Evolutionary conservation across 1,284 basidiomycete genomes (phyloP).

Genomic region (Sanghuangporus baumii): DNA sequence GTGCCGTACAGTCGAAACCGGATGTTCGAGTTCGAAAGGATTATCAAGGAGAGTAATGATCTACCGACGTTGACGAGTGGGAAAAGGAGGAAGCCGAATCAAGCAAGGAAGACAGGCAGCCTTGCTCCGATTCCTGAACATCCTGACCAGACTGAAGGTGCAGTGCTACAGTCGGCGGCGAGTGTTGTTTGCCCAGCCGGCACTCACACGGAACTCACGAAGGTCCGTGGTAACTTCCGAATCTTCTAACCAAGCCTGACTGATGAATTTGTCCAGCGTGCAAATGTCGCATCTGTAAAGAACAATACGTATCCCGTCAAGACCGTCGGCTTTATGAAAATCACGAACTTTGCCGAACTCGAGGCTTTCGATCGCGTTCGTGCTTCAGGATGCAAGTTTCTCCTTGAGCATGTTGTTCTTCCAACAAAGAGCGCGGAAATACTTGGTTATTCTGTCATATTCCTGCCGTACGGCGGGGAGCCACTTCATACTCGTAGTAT

Average conservation of each 20-base stretch:
- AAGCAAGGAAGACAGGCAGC: not conserved
- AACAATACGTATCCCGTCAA: not conserved
- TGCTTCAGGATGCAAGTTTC: not conserved
- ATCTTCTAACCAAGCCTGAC: not conserved
- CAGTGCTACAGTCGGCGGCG: not conserved
- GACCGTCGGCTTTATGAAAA: not conserved
- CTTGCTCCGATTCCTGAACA: not conserved
- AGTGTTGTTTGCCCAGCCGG: not conserved
- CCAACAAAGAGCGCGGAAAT: not conserved
- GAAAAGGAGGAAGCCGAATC: not conserved
- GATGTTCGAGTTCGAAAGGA: not conserved
- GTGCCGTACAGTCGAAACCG: not conserved
- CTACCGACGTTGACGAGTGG: not conserved
- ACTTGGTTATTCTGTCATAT: not conserved
- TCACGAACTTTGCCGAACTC: not conserved
- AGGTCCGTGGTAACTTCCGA: not conserved
- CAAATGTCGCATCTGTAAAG: not conserved
- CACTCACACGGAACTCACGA: not conserved
- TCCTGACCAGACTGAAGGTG: not conserved
- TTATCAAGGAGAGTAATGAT: not conserved
- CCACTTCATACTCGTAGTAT: not conserved
- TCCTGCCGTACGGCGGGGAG: not conserved
- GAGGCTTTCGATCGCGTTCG: not conserved
- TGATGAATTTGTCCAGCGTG: not conserved
- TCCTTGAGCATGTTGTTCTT: not conserved